A percentile compares a stretch with the other conserved stretches of the same genome.
Conservation (phyloP, 352 stramenopile species). For the Phytopythium cucurbitacearum region DNA sequence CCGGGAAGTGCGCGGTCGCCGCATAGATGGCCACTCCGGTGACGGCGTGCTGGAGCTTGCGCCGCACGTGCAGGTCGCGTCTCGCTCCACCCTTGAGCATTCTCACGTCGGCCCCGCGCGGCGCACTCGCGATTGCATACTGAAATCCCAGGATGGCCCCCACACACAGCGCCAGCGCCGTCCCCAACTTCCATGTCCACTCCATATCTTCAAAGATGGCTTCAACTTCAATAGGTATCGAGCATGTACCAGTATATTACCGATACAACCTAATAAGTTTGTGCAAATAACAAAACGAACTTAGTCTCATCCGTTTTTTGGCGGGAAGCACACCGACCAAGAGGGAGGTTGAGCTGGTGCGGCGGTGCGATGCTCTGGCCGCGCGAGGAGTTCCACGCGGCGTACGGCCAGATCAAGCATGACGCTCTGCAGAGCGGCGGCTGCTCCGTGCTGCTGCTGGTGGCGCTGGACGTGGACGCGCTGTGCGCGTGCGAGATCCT, state of each 20-base stretch:
- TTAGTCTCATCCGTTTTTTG: conserved; percentile 4
- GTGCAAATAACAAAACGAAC: not conserved
- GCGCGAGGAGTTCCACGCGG: conserved; percentile 82
- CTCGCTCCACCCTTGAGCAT: not conserved
- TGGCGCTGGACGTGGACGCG: conserved; percentile 93
- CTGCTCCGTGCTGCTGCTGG: conserved; percentile 90
- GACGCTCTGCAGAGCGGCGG: conserved; percentile 59
- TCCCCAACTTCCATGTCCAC: not conserved
- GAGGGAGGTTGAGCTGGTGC: not conserved
- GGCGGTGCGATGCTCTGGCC: conserved; percentile 60
- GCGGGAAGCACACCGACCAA: conserved; percentile 6
- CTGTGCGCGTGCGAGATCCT: conserved; percentile 94
- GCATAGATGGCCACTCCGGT: conserved; percentile 47
- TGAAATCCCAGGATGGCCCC: conserved; percentile 15
- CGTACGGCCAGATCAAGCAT: conserved; percentile 81
- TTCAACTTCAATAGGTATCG: not conserved
- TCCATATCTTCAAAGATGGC: not conserved
- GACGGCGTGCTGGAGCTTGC: conserved; percentile 44
- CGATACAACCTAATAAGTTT: not conserved
- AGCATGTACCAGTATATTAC: not conserved
- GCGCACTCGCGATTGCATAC: conserved; percentile 10
- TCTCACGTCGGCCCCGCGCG: not conserved
- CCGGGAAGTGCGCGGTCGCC: conserved; percentile 21
- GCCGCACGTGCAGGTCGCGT: conserved; percentile 37
- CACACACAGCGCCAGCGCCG: not conserved